A percentile compares a stretch with the other conserved stretches of the same genome.
Evolutionary conservation across 164 flowering plant genomes (phyloP).

Genomic region (Echeveria elegans): DNA sequence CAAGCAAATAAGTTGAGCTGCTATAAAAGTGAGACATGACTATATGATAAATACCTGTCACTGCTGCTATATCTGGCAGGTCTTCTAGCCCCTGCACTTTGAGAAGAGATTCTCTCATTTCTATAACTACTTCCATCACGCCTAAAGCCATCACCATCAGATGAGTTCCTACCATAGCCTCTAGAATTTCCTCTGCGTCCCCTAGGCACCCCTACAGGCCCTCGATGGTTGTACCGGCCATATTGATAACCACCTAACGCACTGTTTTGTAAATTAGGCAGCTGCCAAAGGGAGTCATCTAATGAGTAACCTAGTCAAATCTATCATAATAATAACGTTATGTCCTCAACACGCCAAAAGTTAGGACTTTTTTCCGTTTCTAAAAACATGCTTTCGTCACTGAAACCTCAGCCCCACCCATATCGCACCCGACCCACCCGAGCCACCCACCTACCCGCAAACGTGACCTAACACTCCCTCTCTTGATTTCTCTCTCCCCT

Average conservation of each 20-base stretch:
- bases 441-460: too few species aligned
- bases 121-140: slow-evolving; percentile 1
- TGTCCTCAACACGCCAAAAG: too few species aligned
- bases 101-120: not conserved
- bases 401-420: too few species aligned
- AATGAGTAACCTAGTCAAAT: not conserved
- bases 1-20: not conserved
- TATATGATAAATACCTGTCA: not conserved
- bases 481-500: too few species aligned
- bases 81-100: not conserved
- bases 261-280: slow-evolving; percentile 1
- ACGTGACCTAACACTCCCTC: too few species aligned
- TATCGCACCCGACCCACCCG: too few species aligned
- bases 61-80: not conserved
- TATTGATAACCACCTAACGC: not conserved
- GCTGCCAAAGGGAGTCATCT: not conserved
- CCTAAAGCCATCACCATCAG: not conserved
- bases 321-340: too few species aligned
- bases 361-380: too few species aligned
- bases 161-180: slow-evolving; percentile 3
- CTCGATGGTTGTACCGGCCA: not conserved
- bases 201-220: not conserved
- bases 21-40: not conserved
- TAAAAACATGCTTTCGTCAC: too few species aligned
- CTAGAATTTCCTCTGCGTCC: slow-evolving; percentile 1